Evolutionary conservation across 2,329 filamentous ascomycete species (phyloP), one percentile per base, ranked within the genome.

Genomic region (Alternaria ventricosa): DNA sequence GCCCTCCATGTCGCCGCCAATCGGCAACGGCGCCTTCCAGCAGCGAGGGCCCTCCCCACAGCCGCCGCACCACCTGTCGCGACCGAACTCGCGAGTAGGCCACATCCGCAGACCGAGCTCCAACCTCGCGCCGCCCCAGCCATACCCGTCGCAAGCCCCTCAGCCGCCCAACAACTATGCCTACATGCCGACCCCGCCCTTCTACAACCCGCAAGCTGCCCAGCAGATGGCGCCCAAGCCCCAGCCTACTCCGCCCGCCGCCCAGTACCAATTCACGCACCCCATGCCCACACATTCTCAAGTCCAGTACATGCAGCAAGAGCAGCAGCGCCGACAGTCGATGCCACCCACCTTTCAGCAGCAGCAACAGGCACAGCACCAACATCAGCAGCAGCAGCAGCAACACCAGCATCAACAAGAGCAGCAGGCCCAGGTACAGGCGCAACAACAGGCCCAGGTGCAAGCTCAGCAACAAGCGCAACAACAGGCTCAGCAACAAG

Each of bases 1-100:
- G 20, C 92, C 93, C 11, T 96, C 93, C 23, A 92, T 90, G 30
- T 97, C 95, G 23, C 95, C 95, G 61, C 95, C 95, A 4, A 92
- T 97, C 69, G 87, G 88, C 55, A 96, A 94, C 75, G 76, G 75
- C 86, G 87, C 88, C 23, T 93, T 90, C 72, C 88, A 89, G 67
- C 87, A 88, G 62, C 89, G 94, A 67, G 90, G 91, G 59, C 90
- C 92, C 65, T 97, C 94, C 7, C 94, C 94, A 15, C 92, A 97
- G 75, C 92, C 93, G 5, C 88, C 89, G 66, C 87, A 87, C 71
- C 71, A 74, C 53, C 87, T 88, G 60, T 96, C 94, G 23, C 87
- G 92, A 53, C 92, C 93, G 2, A 88, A 88, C 7, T 97, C 94
- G 8, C 87, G 94, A 71, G 94, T 93, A 8, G 67, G 67, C 23